Base-by-base conservation (phyloP, 371 early-diverging fungal genomes). In the Mucor plumbeus region DNA sequence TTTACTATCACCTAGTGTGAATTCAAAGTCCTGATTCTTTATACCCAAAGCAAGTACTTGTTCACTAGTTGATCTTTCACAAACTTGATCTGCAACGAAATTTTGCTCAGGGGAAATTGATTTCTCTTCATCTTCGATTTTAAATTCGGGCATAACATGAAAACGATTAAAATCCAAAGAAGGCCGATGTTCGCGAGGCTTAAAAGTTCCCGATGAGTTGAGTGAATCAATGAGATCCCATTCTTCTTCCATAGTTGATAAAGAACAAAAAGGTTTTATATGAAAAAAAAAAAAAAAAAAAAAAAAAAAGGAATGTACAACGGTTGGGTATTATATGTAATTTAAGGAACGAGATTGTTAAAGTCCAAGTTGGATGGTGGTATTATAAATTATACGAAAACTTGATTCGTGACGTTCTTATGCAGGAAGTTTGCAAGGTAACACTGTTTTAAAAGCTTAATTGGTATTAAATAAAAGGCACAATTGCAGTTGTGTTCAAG, bases 141-240 rank as follows among this genome's bases (percentile, higher is more conserved):
- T 14, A 21, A 36, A 62, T 11, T n/a, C 53, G 38, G 62, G 62
- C 50, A 50, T 48, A 14, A 36, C 19, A 21, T 17, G 19, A 38
- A 62, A 62, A 36, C 62, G 48, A 17, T 62, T 38, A 21, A 62
- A 62, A 36, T 62, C 38, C 14, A 62, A 43, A 13, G 53, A 31
- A 13, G 53, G 53, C 7, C 53, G 53, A 21, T 31, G 21, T 3
- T 31, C 53, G 53, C 53, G 53, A 53, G 31, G 53, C 14, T 31
- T 53, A 9, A 14, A 21, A 11, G 19, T 53, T 50, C 19, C 62
- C 31, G 64, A 54, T 31, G 59, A 56, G 19, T 36, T 57, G 14
- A 54, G 40, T 33, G 66, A 53, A 6, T 66, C 61, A 19, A 66
- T 41, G 21, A 60, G 39, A 17, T 66, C 41, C 66, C 66, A 66